Conservation (phyloP, 805 yeast species). For the Hanseniaspora hatyaiensis region DNA sequence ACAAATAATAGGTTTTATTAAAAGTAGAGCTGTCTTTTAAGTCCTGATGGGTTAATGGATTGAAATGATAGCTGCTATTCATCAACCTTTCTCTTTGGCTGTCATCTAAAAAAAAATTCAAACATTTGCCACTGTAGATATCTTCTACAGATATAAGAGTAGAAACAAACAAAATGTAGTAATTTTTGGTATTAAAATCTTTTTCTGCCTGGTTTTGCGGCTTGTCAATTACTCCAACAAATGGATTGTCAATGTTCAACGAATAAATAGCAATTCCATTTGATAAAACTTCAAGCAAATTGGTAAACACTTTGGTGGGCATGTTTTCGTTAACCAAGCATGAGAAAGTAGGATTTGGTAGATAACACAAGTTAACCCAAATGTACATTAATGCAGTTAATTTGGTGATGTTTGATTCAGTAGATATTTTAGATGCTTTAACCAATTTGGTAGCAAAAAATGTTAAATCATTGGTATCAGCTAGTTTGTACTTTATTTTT, state of each 20-base stretch:
- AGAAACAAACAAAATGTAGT: neutral
- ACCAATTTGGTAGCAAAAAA: neutral
- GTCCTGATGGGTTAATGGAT: neutral
- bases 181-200: neutral
- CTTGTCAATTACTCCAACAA: neutral
- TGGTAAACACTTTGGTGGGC: neutral
- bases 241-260: neutral
- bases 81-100: neutral
- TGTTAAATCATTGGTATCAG: too few species aligned
- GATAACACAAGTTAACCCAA: neutral
- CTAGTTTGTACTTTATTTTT: neutral
- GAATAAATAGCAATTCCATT: neutral
- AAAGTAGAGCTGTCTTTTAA: too few species aligned
- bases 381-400: neutral
- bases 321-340: neutral
- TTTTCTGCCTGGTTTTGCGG: neutral
- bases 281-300: neutral
- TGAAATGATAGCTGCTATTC: neutral
- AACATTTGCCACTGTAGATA: neutral
- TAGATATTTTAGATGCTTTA: neutral
- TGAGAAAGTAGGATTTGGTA: neutral
- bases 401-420: neutral
- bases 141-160: neutral
- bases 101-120: neutral
- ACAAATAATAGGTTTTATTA: neutral